These are phyloP conservation scores for Mortierella hygrophila DNA, from an alignment of 192 early-diverging fungal species.

Conservation along the genomic window DNA sequence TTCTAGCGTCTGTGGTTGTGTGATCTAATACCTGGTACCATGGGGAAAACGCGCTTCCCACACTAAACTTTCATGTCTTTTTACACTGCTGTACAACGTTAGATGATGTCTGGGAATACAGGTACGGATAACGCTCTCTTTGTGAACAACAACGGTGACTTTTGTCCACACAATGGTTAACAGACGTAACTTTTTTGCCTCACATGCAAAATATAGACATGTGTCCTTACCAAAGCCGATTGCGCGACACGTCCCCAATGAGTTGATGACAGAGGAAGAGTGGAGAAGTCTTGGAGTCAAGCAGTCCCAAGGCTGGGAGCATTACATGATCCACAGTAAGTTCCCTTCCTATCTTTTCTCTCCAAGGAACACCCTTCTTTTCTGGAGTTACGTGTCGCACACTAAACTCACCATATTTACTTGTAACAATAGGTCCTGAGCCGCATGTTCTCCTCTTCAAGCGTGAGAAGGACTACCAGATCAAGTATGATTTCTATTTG, in stretches of 20 bases:
- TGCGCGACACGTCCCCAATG: slow-evolving; percentile 49
- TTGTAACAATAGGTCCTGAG: slow-evolving; percentile 55
- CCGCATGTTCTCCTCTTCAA: slow-evolving; percentile 66
- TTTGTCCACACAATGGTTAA: too few relatives aligned
- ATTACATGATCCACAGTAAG: slow-evolving; percentile 67
- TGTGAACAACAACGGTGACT: too few relatives aligned
- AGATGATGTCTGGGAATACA: slow-evolving; percentile 40
- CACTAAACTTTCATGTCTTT: neutral
- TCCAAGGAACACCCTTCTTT: neutral
- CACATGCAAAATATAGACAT: slow-evolving; percentile 42
- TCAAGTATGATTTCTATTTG: slow-evolving; percentile 33
- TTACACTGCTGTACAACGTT: neutral
- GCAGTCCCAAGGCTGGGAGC: slow-evolving; percentile 64
- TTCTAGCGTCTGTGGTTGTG: neutral
- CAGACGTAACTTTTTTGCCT: neutral
- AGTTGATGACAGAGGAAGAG: slow-evolving; percentile 59
- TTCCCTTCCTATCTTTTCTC: neutral
- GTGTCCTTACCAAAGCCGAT: slow-evolving; percentile 60
- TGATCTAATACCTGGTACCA: neutral
- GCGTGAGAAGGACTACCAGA: slow-evolving; percentile 60
- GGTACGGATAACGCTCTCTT: neutral
- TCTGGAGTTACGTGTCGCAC: too few relatives aligned
- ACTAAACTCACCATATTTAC: neutral
- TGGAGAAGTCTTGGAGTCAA: slow-evolving; percentile 60
- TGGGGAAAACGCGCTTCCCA: neutral